Percentiles rank a stretch among this genome's conserved stretches.
These are phyloP conservation scores for Spiromastix sp. DNA, from an alignment of 2,329 filamentous ascomycete genomes.

Conservation along the genomic window DNA sequence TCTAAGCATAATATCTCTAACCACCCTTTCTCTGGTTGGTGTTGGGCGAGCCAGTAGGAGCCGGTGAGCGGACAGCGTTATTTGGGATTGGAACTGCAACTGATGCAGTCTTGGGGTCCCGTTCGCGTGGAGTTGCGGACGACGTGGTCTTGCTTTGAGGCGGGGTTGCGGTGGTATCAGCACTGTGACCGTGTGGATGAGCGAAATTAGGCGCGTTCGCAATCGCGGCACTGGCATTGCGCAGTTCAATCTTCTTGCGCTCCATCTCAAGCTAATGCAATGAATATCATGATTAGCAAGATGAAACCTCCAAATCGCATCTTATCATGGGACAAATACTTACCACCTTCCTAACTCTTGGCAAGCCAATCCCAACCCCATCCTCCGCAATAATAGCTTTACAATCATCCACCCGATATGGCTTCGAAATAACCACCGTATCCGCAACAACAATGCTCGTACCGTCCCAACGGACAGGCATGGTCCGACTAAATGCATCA, in stretches of 20 bases:
- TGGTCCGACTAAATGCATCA: conserved; percentile 50
- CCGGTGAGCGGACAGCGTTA: conserved; percentile 14
- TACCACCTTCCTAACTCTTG: conserved; percentile 39
- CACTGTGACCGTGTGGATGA: background rate
- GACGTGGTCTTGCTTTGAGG: background rate
- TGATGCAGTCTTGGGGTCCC: conserved; percentile 8
- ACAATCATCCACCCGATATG: conserved; percentile 49
- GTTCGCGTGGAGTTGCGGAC: conserved; percentile 7
- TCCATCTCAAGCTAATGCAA: conserved; percentile 40
- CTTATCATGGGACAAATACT: conserved; percentile 17
- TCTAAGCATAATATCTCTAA: no score
- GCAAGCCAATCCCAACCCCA: conserved; percentile 26
- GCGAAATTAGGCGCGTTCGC: conserved; percentile 4
- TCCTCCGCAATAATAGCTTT: conserved; percentile 29
- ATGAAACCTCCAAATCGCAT: no score
- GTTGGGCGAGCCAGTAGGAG: conserved; percentile 16
- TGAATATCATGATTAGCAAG: no score
- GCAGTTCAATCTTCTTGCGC: conserved; percentile 36
- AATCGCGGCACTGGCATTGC: conserved; percentile 28
- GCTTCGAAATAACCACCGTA: conserved; percentile 47
- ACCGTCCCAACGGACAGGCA: conserved; percentile 51
- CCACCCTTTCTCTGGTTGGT: conserved; percentile 23
- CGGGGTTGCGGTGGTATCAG: background rate
- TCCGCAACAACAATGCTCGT: conserved; percentile 51
- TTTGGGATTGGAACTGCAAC: conserved; percentile 11